Evolutionary conservation across 495 filamentous ascomycete species (phyloP).

Genomic region (Penicillium herquei): DNA sequence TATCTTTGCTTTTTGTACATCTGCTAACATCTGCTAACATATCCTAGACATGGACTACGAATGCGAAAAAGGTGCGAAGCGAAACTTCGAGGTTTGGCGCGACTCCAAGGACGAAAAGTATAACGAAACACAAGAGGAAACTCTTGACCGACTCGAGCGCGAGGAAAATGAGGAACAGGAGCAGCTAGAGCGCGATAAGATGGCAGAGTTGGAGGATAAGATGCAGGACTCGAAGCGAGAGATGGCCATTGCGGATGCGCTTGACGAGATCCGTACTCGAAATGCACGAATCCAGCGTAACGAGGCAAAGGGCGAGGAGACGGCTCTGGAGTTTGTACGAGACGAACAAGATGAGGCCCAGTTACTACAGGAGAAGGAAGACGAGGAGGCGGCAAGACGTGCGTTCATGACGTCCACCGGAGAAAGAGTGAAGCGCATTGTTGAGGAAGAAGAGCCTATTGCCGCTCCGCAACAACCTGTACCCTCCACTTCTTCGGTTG

Average conservation of each 20-base stretch:
- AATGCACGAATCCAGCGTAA: constrained; percentile 84
- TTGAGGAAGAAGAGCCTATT: constrained; percentile 35
- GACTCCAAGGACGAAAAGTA: constrained; percentile 48
- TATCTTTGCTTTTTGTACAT: not conserved
- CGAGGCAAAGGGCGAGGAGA: constrained; percentile 53
- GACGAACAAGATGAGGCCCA: constrained; percentile 56
- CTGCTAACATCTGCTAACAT: not conserved
- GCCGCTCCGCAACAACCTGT: constrained; percentile 22
- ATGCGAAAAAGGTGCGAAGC: constrained; percentile 81
- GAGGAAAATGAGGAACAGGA: constrained; percentile 61
- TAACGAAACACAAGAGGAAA: constrained; percentile 81
- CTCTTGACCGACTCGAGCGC: constrained; percentile 77
- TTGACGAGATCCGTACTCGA: constrained; percentile 89
- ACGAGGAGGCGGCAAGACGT: constrained; percentile 76
- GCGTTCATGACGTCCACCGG: constrained; percentile 70
- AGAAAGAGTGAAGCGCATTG: constrained; percentile 52
- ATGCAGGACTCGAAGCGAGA: constrained; percentile 92
- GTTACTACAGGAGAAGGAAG: constrained; percentile 70
- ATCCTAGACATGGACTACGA: constrained; percentile 73
- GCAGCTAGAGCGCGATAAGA: constrained; percentile 62
- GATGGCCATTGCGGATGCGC: constrained; percentile 93
- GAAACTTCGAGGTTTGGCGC: constrained; percentile 93
- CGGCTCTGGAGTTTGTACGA: constrained; percentile 41
- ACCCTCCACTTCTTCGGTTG: constrained; percentile 20
- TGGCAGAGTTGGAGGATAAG: constrained; percentile 78